Conservation (phyloP, 2,329 filamentous ascomycete genomes). For the Corinectria fuckeliana region DNA sequence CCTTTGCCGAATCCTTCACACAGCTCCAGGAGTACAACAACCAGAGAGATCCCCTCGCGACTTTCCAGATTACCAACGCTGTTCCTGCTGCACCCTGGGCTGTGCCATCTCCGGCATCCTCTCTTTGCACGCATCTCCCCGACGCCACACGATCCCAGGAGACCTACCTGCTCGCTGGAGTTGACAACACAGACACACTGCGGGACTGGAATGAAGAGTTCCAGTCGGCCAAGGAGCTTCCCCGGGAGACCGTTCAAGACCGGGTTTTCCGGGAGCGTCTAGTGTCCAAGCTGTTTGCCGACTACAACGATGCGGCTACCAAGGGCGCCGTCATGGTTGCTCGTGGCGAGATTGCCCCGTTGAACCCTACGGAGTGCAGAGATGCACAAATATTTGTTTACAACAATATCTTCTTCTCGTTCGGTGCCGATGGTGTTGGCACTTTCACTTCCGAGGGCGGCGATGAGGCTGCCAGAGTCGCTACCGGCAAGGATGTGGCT, state of each 20-base stretch:
- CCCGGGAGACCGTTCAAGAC: conserved; percentile 92
- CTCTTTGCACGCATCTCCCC: conserved; percentile 73
- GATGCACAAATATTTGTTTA: conserved; percentile 99
- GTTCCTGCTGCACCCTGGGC: conserved; percentile 93
- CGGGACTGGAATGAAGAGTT: conserved; percentile 99
- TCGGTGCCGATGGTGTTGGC: conserved; percentile 94
- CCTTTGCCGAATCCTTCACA: conserved; percentile 78
- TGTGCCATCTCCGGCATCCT: conserved; percentile 72
- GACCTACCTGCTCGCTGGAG: conserved; percentile 85
- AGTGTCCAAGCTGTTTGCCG: conserved; percentile 93
- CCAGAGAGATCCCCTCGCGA: conserved; percentile 84
- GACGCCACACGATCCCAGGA: conserved; percentile 93
- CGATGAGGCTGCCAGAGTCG: conserved; percentile 93
- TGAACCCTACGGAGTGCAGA: conserved; percentile 91
- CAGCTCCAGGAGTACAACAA: conserved; percentile 85
- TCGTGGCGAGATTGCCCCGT: conserved; percentile 86
- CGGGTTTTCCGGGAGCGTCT: conserved; percentile 94
- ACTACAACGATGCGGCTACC: conserved; percentile 95
- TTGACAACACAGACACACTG: conserved; percentile 92
- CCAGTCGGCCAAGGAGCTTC: conserved; percentile 93
- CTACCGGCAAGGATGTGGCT: conserved; percentile 94
- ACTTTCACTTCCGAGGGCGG: conserved; percentile 97
- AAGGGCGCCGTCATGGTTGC: conserved; percentile 92
- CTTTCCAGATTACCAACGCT: conserved; percentile 94
- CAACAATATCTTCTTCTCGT: conserved; percentile 99